Conservation (phyloP, 2,329 filamentous ascomycete genomes). For the Clarireedia monteithiana region DNA sequence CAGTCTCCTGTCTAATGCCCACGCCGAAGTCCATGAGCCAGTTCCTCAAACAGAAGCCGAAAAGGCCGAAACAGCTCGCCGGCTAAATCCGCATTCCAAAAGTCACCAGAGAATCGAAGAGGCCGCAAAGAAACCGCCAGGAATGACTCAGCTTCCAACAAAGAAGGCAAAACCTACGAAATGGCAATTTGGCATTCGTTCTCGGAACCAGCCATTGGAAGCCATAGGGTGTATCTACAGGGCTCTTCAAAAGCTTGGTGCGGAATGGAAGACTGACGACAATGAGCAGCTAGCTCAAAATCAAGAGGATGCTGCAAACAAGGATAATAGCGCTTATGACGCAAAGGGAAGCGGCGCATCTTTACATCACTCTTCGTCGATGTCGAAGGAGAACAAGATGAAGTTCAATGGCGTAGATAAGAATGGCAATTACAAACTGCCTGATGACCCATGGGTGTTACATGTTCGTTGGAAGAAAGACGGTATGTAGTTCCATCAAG, state of each 20-base stretch:
- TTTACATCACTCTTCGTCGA: constrained; percentile 31
- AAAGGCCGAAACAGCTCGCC: constrained; percentile 71
- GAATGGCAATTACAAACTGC: constrained; percentile 66
- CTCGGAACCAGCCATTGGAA: constrained; percentile 87
- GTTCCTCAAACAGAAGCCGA: constrained; percentile 55
- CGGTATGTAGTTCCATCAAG: constrained; percentile 53
- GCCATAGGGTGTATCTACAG: constrained; percentile 94
- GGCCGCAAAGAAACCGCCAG: constrained; percentile 49
- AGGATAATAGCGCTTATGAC: constrained; percentile 31
- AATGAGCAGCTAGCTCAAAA: constrained; percentile 32
- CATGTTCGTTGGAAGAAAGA: constrained; percentile 81
- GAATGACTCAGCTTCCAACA: constrained; percentile 54
- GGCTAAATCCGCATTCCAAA: constrained; percentile 78
- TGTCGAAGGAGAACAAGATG: constrained; percentile 25
- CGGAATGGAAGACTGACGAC: constrained; percentile 72
- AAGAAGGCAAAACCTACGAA: constrained; percentile 76
- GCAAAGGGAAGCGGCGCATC: constrained; percentile 28
- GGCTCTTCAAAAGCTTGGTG: constrained; percentile 78
- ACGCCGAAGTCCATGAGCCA: constrained; percentile 32
- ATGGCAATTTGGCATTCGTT: constrained; percentile 97
- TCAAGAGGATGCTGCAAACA: neutral
- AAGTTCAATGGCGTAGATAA: constrained; percentile 38
- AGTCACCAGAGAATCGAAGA: constrained; percentile 63
- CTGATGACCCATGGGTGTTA: constrained; percentile 92
- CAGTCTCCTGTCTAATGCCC: constrained; percentile 29